Percentiles rank a stretch among this genome's conserved stretches.
phyloP scores from a whole-genome alignment of 2,329 filamentous ascomycete species.

The Pyricularia pennisetigena region DNA sequence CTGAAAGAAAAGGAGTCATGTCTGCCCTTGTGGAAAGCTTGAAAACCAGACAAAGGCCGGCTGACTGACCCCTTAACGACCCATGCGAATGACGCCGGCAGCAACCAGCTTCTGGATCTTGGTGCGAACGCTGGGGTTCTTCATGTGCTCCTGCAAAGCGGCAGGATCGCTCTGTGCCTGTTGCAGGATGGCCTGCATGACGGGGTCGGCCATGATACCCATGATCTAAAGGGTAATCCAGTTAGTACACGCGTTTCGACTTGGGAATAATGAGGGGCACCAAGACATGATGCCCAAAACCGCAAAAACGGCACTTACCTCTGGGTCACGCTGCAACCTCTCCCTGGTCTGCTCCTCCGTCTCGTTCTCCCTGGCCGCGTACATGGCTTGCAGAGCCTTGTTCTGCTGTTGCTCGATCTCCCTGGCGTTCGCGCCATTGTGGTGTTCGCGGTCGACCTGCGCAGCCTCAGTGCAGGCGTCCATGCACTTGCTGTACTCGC shows the following conservation, averaged over 20 bases:
- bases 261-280: neutral
- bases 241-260: neutral
- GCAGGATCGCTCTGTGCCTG: constrained; percentile 91
- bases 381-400: constrained; percentile 87
- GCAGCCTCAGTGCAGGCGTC: constrained; percentile 74
- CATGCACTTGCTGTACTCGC: constrained; percentile 91
- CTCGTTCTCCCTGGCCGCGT: constrained; percentile 83
- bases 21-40: constrained; percentile 28
- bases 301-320: constrained; percentile 47
- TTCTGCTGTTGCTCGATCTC: constrained; percentile 93
- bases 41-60: neutral
- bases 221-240: constrained; percentile 53
- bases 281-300: neutral
- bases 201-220: constrained; percentile 83
- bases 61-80: neutral
- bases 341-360: constrained; percentile 92
- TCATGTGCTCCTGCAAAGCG: constrained; percentile 94
- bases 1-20: neutral
- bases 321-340: constrained; percentile 80
- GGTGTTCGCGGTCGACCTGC: constrained; percentile 60
- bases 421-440: constrained; percentile 66
- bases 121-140: constrained; percentile 71
- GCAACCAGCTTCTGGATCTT: constrained; percentile 95
- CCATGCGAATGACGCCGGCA: constrained; percentile 77
- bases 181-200: constrained; percentile 96